Percentiles rank a stretch among this genome's conserved stretches.
Evolutionary conservation across 1,284 basidiomycete genomes (phyloP).

Genomic region (Hemileia vastatrix): DNA sequence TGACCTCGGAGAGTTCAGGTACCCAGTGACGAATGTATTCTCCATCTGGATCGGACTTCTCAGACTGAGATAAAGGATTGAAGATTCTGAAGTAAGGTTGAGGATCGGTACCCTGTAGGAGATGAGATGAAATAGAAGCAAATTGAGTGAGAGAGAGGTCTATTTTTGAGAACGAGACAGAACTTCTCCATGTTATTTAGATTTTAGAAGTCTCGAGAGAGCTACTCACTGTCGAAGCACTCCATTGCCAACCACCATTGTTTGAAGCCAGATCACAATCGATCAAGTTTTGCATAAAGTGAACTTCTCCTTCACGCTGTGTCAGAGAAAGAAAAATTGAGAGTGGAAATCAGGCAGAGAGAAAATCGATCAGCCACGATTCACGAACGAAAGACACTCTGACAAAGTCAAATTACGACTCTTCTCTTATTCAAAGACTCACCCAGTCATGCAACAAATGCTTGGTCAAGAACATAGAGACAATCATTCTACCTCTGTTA

Average conservation of each 20-base stretch:
- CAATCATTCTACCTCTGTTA: constrained; percentile 36
- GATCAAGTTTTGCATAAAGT: constrained; percentile 37
- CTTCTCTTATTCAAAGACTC: neutral
- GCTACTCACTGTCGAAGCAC: too few species aligned
- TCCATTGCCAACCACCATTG: constrained; percentile 39
- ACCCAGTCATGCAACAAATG: constrained; percentile 36
- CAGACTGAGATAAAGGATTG: constrained; percentile 33
- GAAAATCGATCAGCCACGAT: too few species aligned
- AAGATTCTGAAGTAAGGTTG: constrained; percentile 36
- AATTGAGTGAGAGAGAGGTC: neutral
- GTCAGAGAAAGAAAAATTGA: neutral
- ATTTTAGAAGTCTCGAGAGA: constrained; percentile 23
- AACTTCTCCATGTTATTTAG: neutral
- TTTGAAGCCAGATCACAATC: constrained; percentile 39
- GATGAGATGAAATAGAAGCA: neutral
- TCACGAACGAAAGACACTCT: too few species aligned
- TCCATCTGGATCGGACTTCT: constrained; percentile 36
- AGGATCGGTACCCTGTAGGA: too few species aligned
- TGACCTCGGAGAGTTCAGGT: constrained; percentile 34
- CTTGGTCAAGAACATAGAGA: constrained; percentile 39
- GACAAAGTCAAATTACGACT: neutral
- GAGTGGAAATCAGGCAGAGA: neutral
- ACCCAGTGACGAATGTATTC: constrained; percentile 38
- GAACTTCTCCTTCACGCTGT: constrained; percentile 31
- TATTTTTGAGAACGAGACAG: neutral